These are phyloP conservation scores for Conticribra guillardii DNA, from an alignment of 108 stramenopile species.

Conservation along the genomic window DNA sequence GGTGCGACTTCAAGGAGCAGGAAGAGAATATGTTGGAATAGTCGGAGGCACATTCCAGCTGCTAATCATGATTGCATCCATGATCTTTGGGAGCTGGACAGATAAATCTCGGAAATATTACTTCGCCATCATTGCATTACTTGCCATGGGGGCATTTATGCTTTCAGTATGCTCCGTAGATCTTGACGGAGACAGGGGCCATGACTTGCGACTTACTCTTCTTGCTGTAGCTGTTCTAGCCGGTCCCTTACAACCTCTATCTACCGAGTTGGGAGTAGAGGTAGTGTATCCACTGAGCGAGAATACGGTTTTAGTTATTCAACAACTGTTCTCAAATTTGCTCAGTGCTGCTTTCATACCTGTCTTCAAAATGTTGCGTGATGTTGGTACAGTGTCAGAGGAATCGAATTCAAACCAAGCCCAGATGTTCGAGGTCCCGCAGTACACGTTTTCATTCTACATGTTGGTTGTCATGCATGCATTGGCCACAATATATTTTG, in stretches of 20 bases:
- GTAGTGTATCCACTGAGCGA: slow-evolving; percentile 88
- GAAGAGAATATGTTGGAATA: slow-evolving; percentile 67
- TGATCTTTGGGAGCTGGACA: slow-evolving; percentile 65
- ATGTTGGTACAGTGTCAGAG: slow-evolving; percentile 60
- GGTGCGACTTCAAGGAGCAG: slow-evolving; percentile 68
- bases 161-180: slow-evolving; percentile 73
- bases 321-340: slow-evolving; percentile 90
- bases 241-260: slow-evolving; percentile 90
- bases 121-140: slow-evolving; percentile 59
- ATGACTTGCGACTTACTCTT: slow-evolving; percentile 70
- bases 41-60: slow-evolving; percentile 82
- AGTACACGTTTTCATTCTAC: slow-evolving; percentile 89
- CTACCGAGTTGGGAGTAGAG: slow-evolving; percentile 89
- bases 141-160: slow-evolving; percentile 64
- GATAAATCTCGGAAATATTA: slow-evolving; percentile 71
- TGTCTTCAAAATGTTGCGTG: slow-evolving; percentile 78
- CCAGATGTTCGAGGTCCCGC: slow-evolving; percentile 55
- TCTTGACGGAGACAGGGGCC: slow-evolving; percentile 46
- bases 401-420: slow-evolving; percentile 27
- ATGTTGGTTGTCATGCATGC: slow-evolving; percentile 84
- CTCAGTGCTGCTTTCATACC: slow-evolving; percentile 89
- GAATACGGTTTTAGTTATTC: slow-evolving; percentile 91
- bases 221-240: slow-evolving; percentile 82
- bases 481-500: slow-evolving; percentile 80
- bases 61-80: slow-evolving; percentile 75